These are phyloP conservation scores for Chrysosporium queenslandicum DNA, from an alignment of 2,329 filamentous ascomycete species.

Conservation along the genomic window DNA sequence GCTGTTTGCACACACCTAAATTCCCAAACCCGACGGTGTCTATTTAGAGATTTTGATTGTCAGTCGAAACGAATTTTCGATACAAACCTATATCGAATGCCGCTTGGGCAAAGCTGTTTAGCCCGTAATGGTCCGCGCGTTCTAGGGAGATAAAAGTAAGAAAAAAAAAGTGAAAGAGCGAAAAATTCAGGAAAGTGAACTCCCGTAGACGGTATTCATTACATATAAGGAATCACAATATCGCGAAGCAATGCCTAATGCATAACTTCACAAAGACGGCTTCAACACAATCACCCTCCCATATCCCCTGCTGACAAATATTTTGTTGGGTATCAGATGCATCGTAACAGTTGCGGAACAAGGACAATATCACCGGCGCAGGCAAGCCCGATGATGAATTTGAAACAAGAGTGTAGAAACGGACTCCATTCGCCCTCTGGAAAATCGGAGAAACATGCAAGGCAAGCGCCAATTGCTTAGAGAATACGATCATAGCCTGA, in stretches of 20 bases:
- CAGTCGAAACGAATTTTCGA: background rate
- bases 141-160: background rate
- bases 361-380: background rate
- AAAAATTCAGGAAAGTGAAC: constrained; percentile 2
- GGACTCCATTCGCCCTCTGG: no score
- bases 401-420: background rate
- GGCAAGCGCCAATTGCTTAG: no score
- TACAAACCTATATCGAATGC: background rate
- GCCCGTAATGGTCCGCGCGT: background rate
- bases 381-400: background rate
- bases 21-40: background rate
- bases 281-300: background rate
- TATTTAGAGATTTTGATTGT: background rate
- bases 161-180: background rate
- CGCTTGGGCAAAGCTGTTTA: background rate
- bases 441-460: no score
- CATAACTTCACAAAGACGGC: background rate
- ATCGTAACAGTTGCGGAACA: background rate
- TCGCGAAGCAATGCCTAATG: background rate
- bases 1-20: background rate
- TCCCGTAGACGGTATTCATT: constrained; percentile 8
- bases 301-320: background rate
- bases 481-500: background rate
- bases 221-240: constrained; percentile 3
- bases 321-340: constrained; percentile 9